Evolutionary conservation across 306 rosid species (phyloP).

Genomic region (Hippophae rhamnoides): DNA sequence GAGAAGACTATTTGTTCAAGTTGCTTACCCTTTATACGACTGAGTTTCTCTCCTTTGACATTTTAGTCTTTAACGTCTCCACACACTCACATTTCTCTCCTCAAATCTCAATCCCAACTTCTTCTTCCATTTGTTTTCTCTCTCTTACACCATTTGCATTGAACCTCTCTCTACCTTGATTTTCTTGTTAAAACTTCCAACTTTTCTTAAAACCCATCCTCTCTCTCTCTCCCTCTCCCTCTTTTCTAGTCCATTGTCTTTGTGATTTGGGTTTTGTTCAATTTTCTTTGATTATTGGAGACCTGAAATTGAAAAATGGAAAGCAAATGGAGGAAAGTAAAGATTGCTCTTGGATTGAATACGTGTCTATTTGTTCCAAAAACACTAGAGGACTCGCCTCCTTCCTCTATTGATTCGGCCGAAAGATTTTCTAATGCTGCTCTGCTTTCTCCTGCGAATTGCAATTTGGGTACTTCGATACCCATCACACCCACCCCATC

Average conservation of each 20-base stretch:
- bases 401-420: conserved; percentile 32
- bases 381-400: conserved; percentile 56
- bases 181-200: conserved; percentile 41
- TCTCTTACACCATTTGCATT: conserved; percentile 21
- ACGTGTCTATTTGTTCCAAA: conserved; percentile 72
- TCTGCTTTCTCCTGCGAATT: conserved; percentile 61
- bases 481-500: conserved; percentile 38
- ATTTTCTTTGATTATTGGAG: conserved; percentile 17
- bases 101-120: conserved; percentile 3
- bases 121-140: conserved; percentile 1
- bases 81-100: conserved; percentile 6
- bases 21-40: conserved; percentile 11
- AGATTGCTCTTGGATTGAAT: conserved; percentile 71
- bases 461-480: conserved; percentile 32
- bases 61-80: conserved; percentile 5
- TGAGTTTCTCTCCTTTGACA: conserved; percentile 23
- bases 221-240: conserved; percentile 21
- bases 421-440: conserved; percentile 78
- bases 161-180: conserved; percentile 29
- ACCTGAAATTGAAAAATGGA: conserved; percentile 50
- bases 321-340: conserved; percentile 93
- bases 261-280: conserved; percentile 61
- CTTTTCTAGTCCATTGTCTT: conserved; percentile 23
- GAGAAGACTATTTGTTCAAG: conserved; percentile 13
- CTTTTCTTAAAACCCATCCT: conserved; percentile 47